Conservation (phyloP, 208 protist genomes). For the Leishmania braziliensis region DNA sequence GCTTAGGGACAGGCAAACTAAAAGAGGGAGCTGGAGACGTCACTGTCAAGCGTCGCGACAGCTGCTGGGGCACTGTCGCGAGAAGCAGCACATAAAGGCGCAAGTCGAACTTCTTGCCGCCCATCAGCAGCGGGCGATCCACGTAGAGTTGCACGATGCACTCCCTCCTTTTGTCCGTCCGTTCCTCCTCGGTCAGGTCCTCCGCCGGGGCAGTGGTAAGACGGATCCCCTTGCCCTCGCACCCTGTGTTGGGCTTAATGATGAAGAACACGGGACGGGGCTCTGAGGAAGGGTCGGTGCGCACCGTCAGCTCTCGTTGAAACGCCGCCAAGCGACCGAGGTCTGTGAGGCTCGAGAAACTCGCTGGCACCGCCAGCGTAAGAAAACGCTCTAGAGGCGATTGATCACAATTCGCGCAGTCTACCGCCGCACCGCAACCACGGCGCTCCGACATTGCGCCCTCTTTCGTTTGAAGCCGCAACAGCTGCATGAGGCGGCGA, state of each 20-base stretch:
- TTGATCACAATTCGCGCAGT: background rate
- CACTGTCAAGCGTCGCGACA: background rate
- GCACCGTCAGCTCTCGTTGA: slow-evolving; percentile 6
- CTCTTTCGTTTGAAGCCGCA: background rate
- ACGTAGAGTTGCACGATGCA: slow-evolving; percentile 90
- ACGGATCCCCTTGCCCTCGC: slow-evolving; percentile 81
- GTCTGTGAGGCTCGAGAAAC: slow-evolving; percentile 56
- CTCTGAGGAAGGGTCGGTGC: background rate
- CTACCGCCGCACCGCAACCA: background rate
- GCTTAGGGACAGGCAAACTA: background rate
- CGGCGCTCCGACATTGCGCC: background rate
- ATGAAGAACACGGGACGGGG: slow-evolving; percentile 55
- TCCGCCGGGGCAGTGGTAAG: slow-evolving; percentile 58
- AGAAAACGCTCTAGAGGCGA: slow-evolving; percentile 18
- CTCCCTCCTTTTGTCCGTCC: slow-evolving; percentile 37
- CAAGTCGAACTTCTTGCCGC: slow-evolving; percentile 94
- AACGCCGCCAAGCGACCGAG: slow-evolving; percentile 35
- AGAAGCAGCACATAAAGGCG: slow-evolving; percentile 93
- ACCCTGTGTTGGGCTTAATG: slow-evolving; percentile 88
- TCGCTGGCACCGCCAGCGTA: slow-evolving; percentile 40
- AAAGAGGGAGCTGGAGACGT: background rate
- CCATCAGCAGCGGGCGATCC: slow-evolving; percentile 87
- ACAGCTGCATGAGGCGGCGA: slow-evolving; percentile 75
- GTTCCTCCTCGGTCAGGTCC: slow-evolving; percentile 38
- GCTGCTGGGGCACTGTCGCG: slow-evolving; percentile 27